Conservation (phyloP, 257 asterid genomes). For the Solanum paucissectum region DNA sequence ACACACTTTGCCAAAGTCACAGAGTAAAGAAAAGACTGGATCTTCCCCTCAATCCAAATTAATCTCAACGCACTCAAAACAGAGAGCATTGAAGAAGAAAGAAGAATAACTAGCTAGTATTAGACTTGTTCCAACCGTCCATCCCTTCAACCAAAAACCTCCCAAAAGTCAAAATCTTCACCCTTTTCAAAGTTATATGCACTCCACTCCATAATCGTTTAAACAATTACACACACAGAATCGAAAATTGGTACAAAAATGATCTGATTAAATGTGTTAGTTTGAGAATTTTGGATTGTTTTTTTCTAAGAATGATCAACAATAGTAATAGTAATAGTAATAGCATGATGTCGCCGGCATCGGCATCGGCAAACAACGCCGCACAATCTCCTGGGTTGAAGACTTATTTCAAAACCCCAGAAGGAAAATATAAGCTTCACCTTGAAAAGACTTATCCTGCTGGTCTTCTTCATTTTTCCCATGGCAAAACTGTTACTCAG, state of each 20-base stretch:
- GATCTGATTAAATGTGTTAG: not conserved
- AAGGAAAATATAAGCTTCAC: conserved; percentile 94
- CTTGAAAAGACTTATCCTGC: conserved; percentile 89
- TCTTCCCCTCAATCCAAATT: not conserved
- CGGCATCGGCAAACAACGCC: conserved; percentile 56
- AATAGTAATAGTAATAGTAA: conserved; percentile 1
- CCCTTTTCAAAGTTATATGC: not conserved
- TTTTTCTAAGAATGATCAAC: conserved; percentile 16
- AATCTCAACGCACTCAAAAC: not conserved
- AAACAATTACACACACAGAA: not conserved
- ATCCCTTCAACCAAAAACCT: not conserved
- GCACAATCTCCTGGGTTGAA: conserved; percentile 79
- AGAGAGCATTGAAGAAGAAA: not conserved
- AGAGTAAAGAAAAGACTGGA: not conserved
- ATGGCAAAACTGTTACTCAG: conserved; percentile 96
- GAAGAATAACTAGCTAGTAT: not conserved
- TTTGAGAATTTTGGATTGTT: not conserved
- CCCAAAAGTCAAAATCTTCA: not conserved
- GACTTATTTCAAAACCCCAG: conserved; percentile 95
- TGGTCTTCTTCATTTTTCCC: conserved; percentile 83
- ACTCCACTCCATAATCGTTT: not conserved
- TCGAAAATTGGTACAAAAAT: not conserved
- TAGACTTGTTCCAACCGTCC: not conserved
- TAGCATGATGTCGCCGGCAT: conserved; percentile 42
- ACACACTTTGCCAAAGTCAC: not conserved